Percentiles rank a stretch among this genome's conserved stretches.
Evolutionary conservation across 1,139 yeast species (phyloP).

Genomic region (Taphrina populina): DNA sequence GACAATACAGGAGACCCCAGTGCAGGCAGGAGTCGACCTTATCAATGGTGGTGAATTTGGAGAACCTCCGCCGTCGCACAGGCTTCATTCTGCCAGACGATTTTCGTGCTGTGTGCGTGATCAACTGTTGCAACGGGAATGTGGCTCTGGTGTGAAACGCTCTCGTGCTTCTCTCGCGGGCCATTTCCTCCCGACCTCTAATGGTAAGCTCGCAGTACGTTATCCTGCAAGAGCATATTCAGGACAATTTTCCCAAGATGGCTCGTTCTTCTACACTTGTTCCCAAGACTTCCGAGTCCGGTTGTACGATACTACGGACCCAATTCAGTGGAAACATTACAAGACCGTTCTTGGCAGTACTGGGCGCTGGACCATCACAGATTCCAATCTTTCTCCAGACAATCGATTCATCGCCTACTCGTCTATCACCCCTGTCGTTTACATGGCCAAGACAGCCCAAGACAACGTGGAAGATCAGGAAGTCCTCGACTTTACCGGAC

Average conservation of each 20-base stretch:
- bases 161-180: slow-evolving; percentile 35
- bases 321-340: slow-evolving; percentile 38
- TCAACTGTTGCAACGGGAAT: slow-evolving; percentile 36
- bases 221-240: slow-evolving; percentile 42
- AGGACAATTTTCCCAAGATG: slow-evolving; percentile 44
- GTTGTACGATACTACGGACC: slow-evolving; percentile 41
- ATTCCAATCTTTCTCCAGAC: slow-evolving; percentile 42
- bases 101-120: slow-evolving; percentile 36
- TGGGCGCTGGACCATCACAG: slow-evolving; percentile 45
- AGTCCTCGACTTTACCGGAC: slow-evolving; percentile 35
- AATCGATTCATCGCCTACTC: slow-evolving; percentile 40
- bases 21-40: slow-evolving; percentile 36
- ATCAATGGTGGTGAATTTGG: slow-evolving; percentile 39
- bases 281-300: slow-evolving; percentile 43
- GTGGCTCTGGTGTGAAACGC: slow-evolving; percentile 18
- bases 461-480: slow-evolving; percentile 36
- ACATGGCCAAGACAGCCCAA: slow-evolving; percentile 38
- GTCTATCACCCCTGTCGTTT: slow-evolving; percentile 40
- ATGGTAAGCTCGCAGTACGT: slow-evolving; percentile 32
- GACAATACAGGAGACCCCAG: slow-evolving; percentile 18
- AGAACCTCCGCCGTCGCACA: neutral
- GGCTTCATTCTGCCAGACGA: slow-evolving; percentile 34
- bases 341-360: slow-evolving; percentile 38
- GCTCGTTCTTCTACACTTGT: slow-evolving; percentile 41
- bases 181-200: slow-evolving; percentile 37